Evolutionary conservation across 331 rosid genomes (phyloP).

Genomic region (Phaseolus coccineus): DNA sequence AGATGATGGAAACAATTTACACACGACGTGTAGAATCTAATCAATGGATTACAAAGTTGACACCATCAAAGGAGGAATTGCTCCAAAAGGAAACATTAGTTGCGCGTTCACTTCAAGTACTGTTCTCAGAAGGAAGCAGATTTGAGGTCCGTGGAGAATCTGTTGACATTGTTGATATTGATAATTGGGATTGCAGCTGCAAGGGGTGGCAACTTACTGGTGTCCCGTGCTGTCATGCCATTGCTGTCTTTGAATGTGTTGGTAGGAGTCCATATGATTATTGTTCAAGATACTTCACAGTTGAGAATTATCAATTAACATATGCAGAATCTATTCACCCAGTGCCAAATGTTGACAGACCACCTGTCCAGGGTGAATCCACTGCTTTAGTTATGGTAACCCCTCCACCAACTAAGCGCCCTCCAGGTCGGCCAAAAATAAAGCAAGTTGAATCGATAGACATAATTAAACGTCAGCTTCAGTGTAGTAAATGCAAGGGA

Average conservation of each 20-base stretch:
- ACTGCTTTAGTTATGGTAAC: constrained; percentile 58
- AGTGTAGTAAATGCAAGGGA: constrained; percentile 96
- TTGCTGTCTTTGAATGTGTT: constrained; percentile 74
- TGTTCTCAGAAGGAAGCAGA: constrained; percentile 61
- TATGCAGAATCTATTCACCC: constrained; percentile 87
- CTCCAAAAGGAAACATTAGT: constrained; percentile 66
- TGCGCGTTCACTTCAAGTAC: constrained; percentile 73
- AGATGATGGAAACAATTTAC: constrained; percentile 85
- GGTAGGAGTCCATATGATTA: constrained; percentile 81
- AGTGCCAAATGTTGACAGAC: constrained; percentile 78
- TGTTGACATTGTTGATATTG: constrained; percentile 76
- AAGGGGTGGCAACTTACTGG: constrained; percentile 93
- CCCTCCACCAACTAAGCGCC: constrained; percentile 95
- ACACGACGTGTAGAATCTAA: constrained; percentile 67
- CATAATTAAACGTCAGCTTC: constrained; percentile 88
- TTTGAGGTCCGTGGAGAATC: constrained; percentile 91
- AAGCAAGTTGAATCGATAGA: constrained; percentile 78
- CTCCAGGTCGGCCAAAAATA: constrained; percentile 92
- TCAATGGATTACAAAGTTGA: constrained; percentile 83
- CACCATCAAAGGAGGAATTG: constrained; percentile 82
- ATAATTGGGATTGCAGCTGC: constrained; percentile 91
- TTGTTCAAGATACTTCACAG: constrained; percentile 83
- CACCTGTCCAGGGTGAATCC: constrained; percentile 62
- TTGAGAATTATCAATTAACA: constrained; percentile 66
- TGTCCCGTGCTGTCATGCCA: constrained; percentile 92